These are phyloP conservation scores for Talaromyces sp. DNA, from an alignment of 2,329 filamentous ascomycete genomes.

Conservation along the genomic window DNA sequence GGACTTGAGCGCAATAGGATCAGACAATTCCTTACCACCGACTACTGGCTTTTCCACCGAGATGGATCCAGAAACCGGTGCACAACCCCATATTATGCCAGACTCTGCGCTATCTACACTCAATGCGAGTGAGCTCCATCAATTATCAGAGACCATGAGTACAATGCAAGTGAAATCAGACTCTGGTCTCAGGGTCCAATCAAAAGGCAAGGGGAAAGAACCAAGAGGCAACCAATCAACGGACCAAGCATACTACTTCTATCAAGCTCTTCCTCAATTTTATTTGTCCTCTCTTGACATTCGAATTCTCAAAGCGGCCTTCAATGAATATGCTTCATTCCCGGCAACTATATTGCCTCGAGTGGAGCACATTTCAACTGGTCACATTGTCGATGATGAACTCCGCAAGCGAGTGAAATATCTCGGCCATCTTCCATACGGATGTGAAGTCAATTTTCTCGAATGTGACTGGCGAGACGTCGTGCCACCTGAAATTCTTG, in stretches of 20 bases:
- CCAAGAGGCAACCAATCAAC: constrained; percentile 48
- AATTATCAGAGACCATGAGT: constrained; percentile 29
- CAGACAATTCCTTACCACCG: constrained; percentile 44
- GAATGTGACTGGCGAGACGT: constrained; percentile 97
- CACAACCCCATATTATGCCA: not conserved
- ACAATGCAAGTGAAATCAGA: constrained; percentile 23
- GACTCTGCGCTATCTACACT: constrained; percentile 13
- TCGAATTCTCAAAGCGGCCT: constrained; percentile 85
- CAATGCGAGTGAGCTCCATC: constrained; percentile 21
- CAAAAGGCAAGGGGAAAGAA: constrained; percentile 28
- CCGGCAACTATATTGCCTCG: constrained; percentile 83
- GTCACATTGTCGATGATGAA: constrained; percentile 83
- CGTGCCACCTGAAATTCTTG: constrained; percentile 73
- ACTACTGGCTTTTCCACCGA: constrained; percentile 40
- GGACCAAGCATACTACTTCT: constrained; percentile 75
- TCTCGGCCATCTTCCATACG: constrained; percentile 79
- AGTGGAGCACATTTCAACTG: constrained; percentile 85
- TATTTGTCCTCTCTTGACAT: constrained; percentile 92
- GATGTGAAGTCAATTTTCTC: constrained; percentile 87
- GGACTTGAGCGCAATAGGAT: constrained; percentile 56
- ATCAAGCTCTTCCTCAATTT: constrained; percentile 82
- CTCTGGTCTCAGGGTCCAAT: constrained; percentile 26
- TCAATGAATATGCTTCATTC: constrained; percentile 78
- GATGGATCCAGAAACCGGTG: constrained; percentile 17
- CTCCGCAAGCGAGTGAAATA: constrained; percentile 84